Base-by-base conservation (phyloP, 257 asterid genomes). In the Marsdenia floribunda region DNA sequence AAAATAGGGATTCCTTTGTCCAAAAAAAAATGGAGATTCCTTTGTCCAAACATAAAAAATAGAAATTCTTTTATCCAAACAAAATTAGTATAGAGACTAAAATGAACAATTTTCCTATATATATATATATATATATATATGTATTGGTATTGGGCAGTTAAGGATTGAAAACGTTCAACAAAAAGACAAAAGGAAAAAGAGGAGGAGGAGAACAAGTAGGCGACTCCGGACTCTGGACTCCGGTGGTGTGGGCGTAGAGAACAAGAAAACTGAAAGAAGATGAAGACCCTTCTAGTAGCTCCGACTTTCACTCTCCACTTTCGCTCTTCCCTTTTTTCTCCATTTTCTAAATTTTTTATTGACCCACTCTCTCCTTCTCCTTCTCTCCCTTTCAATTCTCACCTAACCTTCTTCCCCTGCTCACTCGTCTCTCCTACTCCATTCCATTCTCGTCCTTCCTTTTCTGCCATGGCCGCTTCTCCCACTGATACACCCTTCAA, bases 391-490 rank as follows among this genome's bases (percentile, higher is more conserved):
- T 33, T 18, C 29, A 12, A 29, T 49, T 33, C 63, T 54, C 50
- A 21, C 35, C 47, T 52, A 49, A 54, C 63, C 16, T 75, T n/a
- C 68, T 65, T 58, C 29, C 55, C 46, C 44, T 24, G 29, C 40
- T 75, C 80, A 33, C 11, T 13, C 60, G 22, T 68, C 22, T n/a
- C 70, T 12, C 6, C 73, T 44, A n/a, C 61, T 68, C 71, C 29
- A 16, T 21, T 63, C 26, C 68, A 15, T n/a, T 77, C 46, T 35
- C 80, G 76, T 33, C 72, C 61, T 60, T 10, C 68, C 11, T 12
- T 80, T 42, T 69, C 33, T 67, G 38, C 70, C 76, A 83, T 83
- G 87, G 81, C 85, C n/a, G 72, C 82, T 60, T 76, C 75, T 46
- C 26, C 76, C 65, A 21, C 75, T 22, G 75, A 59, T 50, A 70